These are phyloP conservation scores for Penicillium sp. DNA, from an alignment of 2,329 filamentous ascomycete genomes.

Conservation along the genomic window DNA sequence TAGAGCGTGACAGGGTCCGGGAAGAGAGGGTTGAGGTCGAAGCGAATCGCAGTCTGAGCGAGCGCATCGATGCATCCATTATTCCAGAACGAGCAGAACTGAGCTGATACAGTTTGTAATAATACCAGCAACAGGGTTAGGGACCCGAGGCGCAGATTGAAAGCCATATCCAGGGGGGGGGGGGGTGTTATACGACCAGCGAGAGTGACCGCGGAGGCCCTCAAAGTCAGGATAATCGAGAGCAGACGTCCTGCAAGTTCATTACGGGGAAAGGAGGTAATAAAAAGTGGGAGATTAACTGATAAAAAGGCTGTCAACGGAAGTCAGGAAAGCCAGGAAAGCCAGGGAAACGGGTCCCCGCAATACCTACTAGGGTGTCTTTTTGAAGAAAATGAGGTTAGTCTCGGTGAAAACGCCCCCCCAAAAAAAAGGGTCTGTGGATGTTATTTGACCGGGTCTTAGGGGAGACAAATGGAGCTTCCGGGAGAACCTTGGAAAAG, in stretches of 20 bases:
- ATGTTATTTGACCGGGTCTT: background rate
- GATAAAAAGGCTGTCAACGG: constrained; percentile 6
- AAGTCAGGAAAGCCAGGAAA: background rate
- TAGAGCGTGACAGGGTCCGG: constrained; percentile 32
- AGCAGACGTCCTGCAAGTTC: constrained; percentile 25
- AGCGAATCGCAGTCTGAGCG: constrained; percentile 35
- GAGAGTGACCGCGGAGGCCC: constrained; percentile 24
- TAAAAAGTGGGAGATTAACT: background rate
- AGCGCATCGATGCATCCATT: constrained; percentile 37
- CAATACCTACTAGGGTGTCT: constrained; percentile 15
- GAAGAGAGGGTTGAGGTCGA: constrained; percentile 37
- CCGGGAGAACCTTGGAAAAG: background rate
- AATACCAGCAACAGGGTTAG: constrained; percentile 20
- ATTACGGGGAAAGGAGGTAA: constrained; percentile 11
- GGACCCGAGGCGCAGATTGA: background rate
- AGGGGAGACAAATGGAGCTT: background rate
- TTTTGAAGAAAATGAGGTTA: background rate
- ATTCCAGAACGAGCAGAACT: constrained; percentile 38
- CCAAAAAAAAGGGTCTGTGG: background rate
- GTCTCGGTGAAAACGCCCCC: background rate
- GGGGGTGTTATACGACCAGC: background rate
- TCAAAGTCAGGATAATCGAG: constrained; percentile 20
- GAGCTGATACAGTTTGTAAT: constrained; percentile 23
- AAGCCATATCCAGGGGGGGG: constrained; percentile 19
- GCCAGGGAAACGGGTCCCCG: constrained; percentile 20